Percentiles rank a stretch among this genome's conserved stretches.
Conservation (phyloP, 495 filamentous ascomycete genomes). For the Friedmanniomyces simplex region DNA sequence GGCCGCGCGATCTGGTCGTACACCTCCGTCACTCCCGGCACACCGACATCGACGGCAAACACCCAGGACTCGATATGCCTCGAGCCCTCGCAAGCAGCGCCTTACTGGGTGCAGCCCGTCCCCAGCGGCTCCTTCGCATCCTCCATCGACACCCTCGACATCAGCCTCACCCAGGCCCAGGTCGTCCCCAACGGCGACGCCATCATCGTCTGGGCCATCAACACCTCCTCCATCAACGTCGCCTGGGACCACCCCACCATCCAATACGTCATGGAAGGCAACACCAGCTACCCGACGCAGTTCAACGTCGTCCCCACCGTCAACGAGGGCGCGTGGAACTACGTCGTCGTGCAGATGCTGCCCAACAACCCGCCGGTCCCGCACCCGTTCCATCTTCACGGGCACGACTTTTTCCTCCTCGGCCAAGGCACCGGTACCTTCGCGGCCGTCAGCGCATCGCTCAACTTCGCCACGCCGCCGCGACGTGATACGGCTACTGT, state of each 20-base stretch:
- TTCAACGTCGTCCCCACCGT: constrained; percentile 24
- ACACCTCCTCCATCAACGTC: constrained; percentile 23
- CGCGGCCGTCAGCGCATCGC: constrained; percentile 12
- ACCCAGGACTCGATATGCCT: constrained; percentile 19
- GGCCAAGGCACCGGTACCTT: constrained; percentile 19
- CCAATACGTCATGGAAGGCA: constrained; percentile 24
- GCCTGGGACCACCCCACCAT: constrained; percentile 24
- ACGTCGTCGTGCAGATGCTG: constrained; percentile 30
- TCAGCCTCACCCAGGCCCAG: constrained; percentile 9
- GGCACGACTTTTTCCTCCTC: constrained; percentile 34
- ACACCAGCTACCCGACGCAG: constrained; percentile 19
- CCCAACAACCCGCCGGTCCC: constrained; percentile 18
- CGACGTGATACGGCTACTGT: constrained; percentile 31
- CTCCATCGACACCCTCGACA: neutral
- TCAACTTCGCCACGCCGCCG: constrained; percentile 25
- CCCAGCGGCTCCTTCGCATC: constrained; percentile 3
- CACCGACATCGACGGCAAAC: constrained; percentile 16
- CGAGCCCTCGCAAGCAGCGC: constrained; percentile 24
- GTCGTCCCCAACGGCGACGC: constrained; percentile 20
- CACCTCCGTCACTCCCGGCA: constrained; percentile 14
- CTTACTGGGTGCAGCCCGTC: constrained; percentile 19
- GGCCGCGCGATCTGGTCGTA: constrained; percentile 28
- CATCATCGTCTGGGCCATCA: constrained; percentile 30
- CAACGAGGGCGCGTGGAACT: constrained; percentile 25
- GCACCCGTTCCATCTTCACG: constrained; percentile 37